These are phyloP conservation scores for Albugo laibachii DNA, from an alignment of 352 stramenopile species.

Conservation along the genomic window DNA sequence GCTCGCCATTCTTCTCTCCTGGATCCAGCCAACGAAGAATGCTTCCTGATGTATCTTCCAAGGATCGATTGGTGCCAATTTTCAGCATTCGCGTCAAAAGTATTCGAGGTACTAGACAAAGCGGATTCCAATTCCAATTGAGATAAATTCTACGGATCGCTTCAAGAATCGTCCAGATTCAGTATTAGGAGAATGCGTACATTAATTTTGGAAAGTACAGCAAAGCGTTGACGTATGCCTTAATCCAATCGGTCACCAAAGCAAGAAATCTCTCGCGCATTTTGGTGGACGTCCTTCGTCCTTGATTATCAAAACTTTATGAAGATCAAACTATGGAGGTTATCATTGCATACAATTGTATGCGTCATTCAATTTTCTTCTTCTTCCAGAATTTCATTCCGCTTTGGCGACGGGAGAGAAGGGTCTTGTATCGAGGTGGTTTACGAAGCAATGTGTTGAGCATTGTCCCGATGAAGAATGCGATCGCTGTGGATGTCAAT, in stretches of 20 bases:
- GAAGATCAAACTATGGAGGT: too few relatives aligned
- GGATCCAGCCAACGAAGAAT: conserved; percentile 42
- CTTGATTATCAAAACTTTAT: too few relatives aligned
- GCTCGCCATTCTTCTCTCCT: conserved; percentile 39
- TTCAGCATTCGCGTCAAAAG: conserved; percentile 7
- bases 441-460: conserved; percentile 66
- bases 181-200: conserved; percentile 11
- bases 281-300: too few relatives aligned
- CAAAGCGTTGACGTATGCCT: conserved; percentile 25
- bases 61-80: not conserved
- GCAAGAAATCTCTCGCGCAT: too few relatives aligned
- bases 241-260: too few relatives aligned
- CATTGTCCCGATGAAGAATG: conserved; percentile 71
- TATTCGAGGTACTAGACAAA: conserved; percentile 11
- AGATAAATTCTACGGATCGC: not conserved
- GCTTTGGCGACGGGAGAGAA: not conserved
- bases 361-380: too few relatives aligned
- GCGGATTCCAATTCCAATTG: not conserved
- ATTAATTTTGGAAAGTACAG: conserved; percentile 46
- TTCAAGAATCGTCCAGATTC: not conserved
- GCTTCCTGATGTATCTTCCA: not conserved
- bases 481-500: conserved; percentile 76
- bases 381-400: too few relatives aligned
- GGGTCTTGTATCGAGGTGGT: conserved; percentile 26
- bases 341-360: too few relatives aligned